Base-by-base conservation (phyloP, 371 early-diverging fungal genomes). In the Chytridium lagenaria region DNA sequence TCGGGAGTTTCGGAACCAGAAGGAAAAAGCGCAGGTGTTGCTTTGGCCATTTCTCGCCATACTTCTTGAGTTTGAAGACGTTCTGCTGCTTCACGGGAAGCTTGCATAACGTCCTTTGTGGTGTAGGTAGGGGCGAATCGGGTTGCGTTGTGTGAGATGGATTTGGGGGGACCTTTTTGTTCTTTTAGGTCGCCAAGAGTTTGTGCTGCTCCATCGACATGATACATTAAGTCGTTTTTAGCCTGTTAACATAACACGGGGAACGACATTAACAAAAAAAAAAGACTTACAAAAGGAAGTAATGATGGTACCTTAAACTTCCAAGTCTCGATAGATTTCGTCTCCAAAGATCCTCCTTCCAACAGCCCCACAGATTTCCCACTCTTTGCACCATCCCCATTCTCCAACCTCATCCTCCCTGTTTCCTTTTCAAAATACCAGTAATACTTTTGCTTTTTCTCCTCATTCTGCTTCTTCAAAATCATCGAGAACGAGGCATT, bases 401-500 rank as follows among this genome's bases (percentile, higher is more conserved):
- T 59, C 49, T 59, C 72, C 37, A 80, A 59, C 28, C 37, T 7
- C 68, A 81, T 44, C 49, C 65, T 75, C 37, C 75, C 75, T 2
- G 79, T 79, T 70, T 92, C 91, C 59, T 87, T 85, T 19, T 92
- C 90, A 70, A 85, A 92, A 38, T 89, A 77, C 93, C 93, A 93
- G 38, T 84, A 79, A 67, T 89, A 89, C 69, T 90, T 86, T 59
- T 88, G 86, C 61, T 82, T 78, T 49, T 83, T 78, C 37, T 87
- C 86, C 22, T 84, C 78, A 50, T 92, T 92, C 30, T 86, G 82
- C 64, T 86, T 87, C 70, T 90, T 88, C 12, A 95, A 38, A 16
- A 94, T 77, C 26, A 85, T 87, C 34, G 80, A 71, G 77, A 95
- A 95, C 1, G 93, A 92, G 15, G 92, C 90, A 79, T 94, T 93